Base-by-base conservation (phyloP, 306 rosid genomes). In the Quercus mongolica region DNA sequence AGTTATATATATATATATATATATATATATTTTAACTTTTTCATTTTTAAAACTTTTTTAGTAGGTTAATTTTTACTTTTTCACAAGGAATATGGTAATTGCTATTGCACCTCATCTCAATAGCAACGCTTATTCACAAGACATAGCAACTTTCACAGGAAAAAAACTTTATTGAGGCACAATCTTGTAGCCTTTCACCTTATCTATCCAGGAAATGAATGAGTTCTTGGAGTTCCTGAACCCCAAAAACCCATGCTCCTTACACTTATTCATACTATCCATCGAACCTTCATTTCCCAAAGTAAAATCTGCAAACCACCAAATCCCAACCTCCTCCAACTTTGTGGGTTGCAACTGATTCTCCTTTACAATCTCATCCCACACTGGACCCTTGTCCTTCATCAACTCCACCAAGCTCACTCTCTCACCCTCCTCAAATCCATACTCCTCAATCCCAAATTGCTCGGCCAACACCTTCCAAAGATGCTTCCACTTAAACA, bases 391-490 rank as follows among this genome's bases (percentile, higher is more conserved):
- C 79, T 91, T 92, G 12, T 79, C 89, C 83, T 88, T 84, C 97
- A 89, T 87, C 56, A 65, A 1, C 33, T 92, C 89, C 78, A 13
- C 70, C 74, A 90, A 59, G 25, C 19, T 71, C 82, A 86, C 26
- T 56, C 35, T 30, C 13, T 30, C 59, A 62, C 61, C 90, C 69
- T 88, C 89, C 10, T 88, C 94, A 14, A 82, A 85, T 49, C 97
- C 94, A 14, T 81, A 84, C 1, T 90, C 90, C 86, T 88, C 90
- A 17, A 90, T 92, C 77, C 78, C 91, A 75, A 88, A 92, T 81
- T 92, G 90, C 76, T 90, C 94, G 0, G 94, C 94, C 89, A 92
- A 57, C 78, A 87, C 89, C 77, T 83, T 90, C 94, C 94, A 90
- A 19, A 92, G 31, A 1, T 84, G 86, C 75, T 92, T 92, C 94